phyloP scores from a whole-genome alignment of 192 early-diverging fungal genomes.

The Entomortierella parvispora region DNA sequence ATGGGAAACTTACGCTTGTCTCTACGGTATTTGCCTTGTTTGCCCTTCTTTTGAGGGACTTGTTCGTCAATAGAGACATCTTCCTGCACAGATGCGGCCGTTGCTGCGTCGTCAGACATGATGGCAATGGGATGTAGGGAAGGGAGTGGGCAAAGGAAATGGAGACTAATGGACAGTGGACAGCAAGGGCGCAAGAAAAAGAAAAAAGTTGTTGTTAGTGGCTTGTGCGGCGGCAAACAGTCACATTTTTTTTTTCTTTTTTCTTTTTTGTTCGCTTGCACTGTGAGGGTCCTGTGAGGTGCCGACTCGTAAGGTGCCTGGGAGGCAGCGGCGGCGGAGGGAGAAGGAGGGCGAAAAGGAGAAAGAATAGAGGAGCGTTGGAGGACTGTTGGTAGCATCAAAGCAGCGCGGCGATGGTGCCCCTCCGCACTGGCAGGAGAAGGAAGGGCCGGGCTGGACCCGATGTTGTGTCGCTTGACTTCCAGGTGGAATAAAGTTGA shows the following conservation, averaged over 20 bases:
- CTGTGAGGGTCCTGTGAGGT: neutral
- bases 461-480: no score
- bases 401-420: no score
- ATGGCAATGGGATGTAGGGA: conserved; percentile 3
- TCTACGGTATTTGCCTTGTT: conserved; percentile 61
- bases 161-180: neutral
- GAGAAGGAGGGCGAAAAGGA: neutral
- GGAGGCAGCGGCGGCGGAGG: no score
- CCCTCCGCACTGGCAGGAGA: no score
- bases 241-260: neutral
- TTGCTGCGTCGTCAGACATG: conserved; percentile 40
- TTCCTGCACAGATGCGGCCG: conserved; percentile 24
- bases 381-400: no score
- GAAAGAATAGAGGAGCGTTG: neutral
- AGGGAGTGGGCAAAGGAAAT: neutral
- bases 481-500: no score
- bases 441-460: no score
- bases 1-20: conserved; percentile 58
- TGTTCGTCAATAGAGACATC: conserved; percentile 27
- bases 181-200: conserved; percentile 1
- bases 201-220: conserved; percentile 2
- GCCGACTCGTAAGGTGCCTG: neutral
- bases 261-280: conserved; percentile 8
- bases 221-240: neutral
- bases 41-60: conserved; percentile 48